Conservation (phyloP, 768 basidiomycete species). For the Arthromyces matolae region DNA sequence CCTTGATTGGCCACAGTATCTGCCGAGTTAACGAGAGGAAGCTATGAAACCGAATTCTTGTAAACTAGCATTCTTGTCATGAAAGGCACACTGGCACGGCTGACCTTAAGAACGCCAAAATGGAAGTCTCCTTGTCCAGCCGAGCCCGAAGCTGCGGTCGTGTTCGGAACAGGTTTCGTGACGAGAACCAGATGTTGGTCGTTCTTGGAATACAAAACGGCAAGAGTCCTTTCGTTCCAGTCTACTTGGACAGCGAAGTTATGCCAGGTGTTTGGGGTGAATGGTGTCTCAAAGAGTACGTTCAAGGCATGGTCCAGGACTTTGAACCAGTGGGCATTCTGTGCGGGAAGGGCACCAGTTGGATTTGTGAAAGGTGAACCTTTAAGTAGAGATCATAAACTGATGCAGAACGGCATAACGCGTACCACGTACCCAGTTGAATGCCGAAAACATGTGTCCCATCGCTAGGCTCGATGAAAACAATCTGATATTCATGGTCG, state of each 20-base stretch:
- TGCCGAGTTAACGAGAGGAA: conserved; percentile 47
- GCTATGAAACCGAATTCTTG: conserved; percentile 27
- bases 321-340: conserved; percentile 47
- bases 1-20: conserved; percentile 44
- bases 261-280: conserved; percentile 46
- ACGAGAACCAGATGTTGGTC: conserved; percentile 37
- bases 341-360: conserved; percentile 37
- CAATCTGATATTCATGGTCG: conserved; percentile 58
- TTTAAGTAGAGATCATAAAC: conserved; percentile 16
- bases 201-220: conserved; percentile 48
- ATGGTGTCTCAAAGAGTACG: conserved; percentile 46
- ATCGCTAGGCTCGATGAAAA: conserved; percentile 60
- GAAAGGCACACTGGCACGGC: conserved; percentile 1
- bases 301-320: conserved; percentile 52
- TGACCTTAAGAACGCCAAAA: conserved; percentile 56
- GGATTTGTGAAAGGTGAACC: conserved; percentile 57
- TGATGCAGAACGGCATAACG: not conserved
- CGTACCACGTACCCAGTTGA: conserved; percentile 43
- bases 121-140: conserved; percentile 58
- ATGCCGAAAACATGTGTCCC: conserved; percentile 58
- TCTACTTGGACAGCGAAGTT: conserved; percentile 59
- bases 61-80: too few relatives aligned
- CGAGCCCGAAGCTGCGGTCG: conserved; percentile 34
- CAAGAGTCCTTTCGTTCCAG: conserved; percentile 48
- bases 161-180: conserved; percentile 37